phyloP scores from a whole-genome alignment of 371 early-diverging fungal species.

The Syncephalis fuscata region DNA sequence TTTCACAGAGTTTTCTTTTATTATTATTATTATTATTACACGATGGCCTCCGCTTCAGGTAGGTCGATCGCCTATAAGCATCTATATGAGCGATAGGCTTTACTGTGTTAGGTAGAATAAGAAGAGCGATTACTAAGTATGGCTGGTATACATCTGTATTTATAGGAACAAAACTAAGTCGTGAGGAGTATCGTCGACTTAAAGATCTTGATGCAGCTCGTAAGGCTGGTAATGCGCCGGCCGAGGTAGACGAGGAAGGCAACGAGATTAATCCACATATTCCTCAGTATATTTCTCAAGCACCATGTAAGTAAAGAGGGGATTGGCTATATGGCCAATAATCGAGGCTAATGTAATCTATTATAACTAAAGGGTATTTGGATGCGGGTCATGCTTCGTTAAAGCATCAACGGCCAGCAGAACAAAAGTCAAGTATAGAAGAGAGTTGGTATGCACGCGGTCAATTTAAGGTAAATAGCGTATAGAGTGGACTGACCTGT shows the following conservation, averaged over 20 bases:
- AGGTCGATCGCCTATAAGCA: too few relatives aligned
- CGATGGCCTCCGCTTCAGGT: too few relatives aligned
- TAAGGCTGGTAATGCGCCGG: constrained; percentile 79
- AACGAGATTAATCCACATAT: constrained; percentile 97
- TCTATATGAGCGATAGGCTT: too few relatives aligned
- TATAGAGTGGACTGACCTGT: neutral
- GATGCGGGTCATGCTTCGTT: constrained; percentile 73
- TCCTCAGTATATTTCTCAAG: constrained; percentile 88
- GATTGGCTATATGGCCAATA: neutral
- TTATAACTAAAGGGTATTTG: constrained; percentile 84
- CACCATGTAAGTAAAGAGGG: constrained; percentile 49
- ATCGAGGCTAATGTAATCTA: neutral
- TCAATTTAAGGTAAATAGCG: constrained; percentile 32
- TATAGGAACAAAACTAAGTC: constrained; percentile 38
- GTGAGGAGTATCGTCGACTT: constrained; percentile 72
- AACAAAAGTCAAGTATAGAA: constrained; percentile 15
- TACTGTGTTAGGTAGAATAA: too few relatives aligned
- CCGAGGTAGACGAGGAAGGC: constrained; percentile 82
- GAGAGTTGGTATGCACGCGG: constrained; percentile 77
- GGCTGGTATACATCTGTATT: too few relatives aligned
- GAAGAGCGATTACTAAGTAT: too few relatives aligned
- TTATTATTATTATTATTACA: too few relatives aligned
- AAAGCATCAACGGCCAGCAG: constrained; percentile 70
- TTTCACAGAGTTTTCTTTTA: too few relatives aligned
- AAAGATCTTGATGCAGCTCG: constrained; percentile 81